phyloP scores from a whole-genome alignment of 23 red algal species.

The Chondrus crispus region DNA sequence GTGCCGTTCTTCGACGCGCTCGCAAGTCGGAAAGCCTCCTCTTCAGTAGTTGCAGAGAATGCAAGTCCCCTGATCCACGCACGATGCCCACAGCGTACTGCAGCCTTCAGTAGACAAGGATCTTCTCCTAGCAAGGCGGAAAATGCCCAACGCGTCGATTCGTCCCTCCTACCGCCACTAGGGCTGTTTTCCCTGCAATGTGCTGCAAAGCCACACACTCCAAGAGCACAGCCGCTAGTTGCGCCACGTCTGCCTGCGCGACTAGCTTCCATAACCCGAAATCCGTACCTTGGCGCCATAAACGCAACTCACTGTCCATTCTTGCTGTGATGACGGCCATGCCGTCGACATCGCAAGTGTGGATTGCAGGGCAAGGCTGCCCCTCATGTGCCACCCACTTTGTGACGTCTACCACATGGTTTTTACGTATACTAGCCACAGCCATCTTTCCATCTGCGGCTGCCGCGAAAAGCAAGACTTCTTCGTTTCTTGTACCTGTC shows the following conservation, averaged over 20 bases:
- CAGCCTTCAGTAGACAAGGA: too few relatives aligned
- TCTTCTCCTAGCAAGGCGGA: too few relatives aligned
- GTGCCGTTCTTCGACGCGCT: conserved; percentile 38
- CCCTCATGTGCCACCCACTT: too few relatives aligned
- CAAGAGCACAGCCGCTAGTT: conserved; percentile 10
- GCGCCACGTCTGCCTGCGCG: neutral
- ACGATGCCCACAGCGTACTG: conserved; percentile 44
- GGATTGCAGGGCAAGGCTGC: too few relatives aligned
- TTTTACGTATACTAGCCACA: too few relatives aligned
- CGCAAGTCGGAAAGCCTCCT: conserved; percentile 2
- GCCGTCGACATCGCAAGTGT: too few relatives aligned
- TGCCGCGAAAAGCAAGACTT: conserved; percentile 11
- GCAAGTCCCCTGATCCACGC: conserved; percentile 54
- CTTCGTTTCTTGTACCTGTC: too few relatives aligned
- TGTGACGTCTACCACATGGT: too few relatives aligned
- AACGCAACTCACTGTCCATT: neutral
- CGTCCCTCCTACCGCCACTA: conserved; percentile 47
- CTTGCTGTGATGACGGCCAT: conserved; percentile 8
- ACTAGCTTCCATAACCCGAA: neutral
- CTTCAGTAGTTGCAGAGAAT: neutral
- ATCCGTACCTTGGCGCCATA: neutral
- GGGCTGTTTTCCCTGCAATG: neutral
- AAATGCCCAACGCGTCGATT: conserved; percentile 26
- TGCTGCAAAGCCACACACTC: conserved; percentile 14
- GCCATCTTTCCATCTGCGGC: conserved; percentile 20